Conservation (phyloP, 352 stramenopile genomes). For the Saprolegnia diclina region DNA sequence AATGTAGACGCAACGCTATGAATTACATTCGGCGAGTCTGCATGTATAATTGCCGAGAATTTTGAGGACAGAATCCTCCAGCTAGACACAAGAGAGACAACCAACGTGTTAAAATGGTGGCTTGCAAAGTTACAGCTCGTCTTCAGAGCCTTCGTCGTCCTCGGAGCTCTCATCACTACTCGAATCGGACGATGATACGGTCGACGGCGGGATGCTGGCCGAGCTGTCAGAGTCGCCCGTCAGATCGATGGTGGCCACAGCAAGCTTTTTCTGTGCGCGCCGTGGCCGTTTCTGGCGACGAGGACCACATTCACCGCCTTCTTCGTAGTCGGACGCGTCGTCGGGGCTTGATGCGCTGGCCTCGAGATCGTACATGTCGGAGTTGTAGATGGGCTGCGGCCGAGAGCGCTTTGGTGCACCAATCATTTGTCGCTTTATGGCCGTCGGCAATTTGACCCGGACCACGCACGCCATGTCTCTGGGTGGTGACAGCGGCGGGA, state of each 20-base stretch:
- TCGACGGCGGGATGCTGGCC: neutral
- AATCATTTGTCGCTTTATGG: neutral
- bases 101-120: too few relatives aligned
- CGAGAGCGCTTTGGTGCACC: neutral
- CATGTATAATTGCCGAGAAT: too few relatives aligned
- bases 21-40: too few relatives aligned
- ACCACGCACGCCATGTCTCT: constrained; percentile 11
- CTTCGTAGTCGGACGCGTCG: neutral
- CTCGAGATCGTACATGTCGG: neutral
- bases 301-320: neutral
- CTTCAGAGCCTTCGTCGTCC: neutral
- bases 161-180: neutral
- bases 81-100: too few relatives aligned
- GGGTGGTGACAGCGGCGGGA: neutral
- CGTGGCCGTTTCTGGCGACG: neutral
- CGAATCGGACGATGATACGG: neutral
- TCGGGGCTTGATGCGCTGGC: neutral
- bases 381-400: neutral
- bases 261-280: neutral
- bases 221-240: neutral
- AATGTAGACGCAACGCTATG: too few relatives aligned
- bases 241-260: neutral
- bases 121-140: too few relatives aligned
- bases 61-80: too few relatives aligned
- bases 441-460: neutral